Percentiles rank a stretch among this genome's conserved stretches.
Conservation (phyloP, 768 basidiomycete genomes). For the Rhodotorula diobovata region DNA sequence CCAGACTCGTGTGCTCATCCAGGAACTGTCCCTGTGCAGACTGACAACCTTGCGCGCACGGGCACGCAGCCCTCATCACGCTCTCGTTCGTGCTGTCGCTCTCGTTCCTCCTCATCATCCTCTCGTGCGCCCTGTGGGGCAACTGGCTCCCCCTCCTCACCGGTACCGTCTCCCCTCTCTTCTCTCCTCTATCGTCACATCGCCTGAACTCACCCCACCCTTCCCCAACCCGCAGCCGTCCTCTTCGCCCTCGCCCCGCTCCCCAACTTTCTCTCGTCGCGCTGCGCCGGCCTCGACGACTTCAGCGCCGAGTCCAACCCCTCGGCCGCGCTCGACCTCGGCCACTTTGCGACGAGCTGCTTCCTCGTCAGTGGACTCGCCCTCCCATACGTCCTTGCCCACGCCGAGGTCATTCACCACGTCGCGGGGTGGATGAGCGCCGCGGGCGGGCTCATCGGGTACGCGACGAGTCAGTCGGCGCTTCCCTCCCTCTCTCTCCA, state of each 20-base stretch:
- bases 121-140: constrained; percentile 88
- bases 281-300: constrained; percentile 79
- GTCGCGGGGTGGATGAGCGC: constrained; percentile 92
- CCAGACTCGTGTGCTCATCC: too few species aligned
- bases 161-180: constrained; percentile 57
- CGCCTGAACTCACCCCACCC: neutral
- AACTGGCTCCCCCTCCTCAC: constrained; percentile 98
- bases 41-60: neutral
- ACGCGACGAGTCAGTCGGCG: constrained; percentile 41
- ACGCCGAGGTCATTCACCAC: constrained; percentile 77
- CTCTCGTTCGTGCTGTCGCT: constrained; percentile 95
- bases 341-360: constrained; percentile 85
- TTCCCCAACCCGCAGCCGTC: constrained; percentile 58
- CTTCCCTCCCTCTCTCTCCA: neutral
- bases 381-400: constrained; percentile 83
- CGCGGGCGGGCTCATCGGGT: constrained; percentile 66
- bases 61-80: constrained; percentile 73
- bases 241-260: constrained; percentile 93
- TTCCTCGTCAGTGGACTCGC: constrained; percentile 91
- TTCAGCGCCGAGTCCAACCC: constrained; percentile 69
- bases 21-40: neutral
- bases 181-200: constrained; percentile 11
- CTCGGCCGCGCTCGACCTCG: constrained; percentile 65
- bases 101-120: constrained; percentile 95
- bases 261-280: constrained; percentile 89